Evolutionary conservation across 2,329 filamentous ascomycete genomes (phyloP).

Genomic region (Fusarium zealandicum): DNA sequence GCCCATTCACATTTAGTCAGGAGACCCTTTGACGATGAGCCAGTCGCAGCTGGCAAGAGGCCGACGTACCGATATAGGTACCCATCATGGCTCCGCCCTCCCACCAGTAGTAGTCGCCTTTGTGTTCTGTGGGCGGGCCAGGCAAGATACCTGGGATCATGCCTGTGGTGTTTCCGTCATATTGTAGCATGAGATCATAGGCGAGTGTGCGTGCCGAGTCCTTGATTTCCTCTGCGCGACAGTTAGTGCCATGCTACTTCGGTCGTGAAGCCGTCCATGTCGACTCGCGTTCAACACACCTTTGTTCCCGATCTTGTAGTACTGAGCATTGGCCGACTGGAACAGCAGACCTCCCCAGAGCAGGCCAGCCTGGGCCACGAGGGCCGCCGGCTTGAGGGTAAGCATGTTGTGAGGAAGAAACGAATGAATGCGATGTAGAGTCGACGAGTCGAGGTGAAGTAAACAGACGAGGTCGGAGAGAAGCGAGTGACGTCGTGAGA

Average conservation of each 20-base stretch:
- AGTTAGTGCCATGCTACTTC: not conserved
- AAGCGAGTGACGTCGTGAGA: constrained; percentile 32
- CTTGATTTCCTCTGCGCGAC: constrained; percentile 53
- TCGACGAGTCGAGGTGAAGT: not conserved
- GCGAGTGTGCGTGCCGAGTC: constrained; percentile 56
- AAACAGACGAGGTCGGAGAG: not conserved
- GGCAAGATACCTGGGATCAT: constrained; percentile 64
- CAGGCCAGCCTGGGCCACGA: constrained; percentile 21
- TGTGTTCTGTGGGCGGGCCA: constrained; percentile 56
- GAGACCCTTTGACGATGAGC: accelerated
- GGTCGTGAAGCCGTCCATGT: too few species aligned
- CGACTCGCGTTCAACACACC: constrained; percentile 30
- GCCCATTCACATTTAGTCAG: not conserved
- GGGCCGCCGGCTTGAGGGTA: not conserved
- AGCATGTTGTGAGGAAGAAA: constrained; percentile 6
- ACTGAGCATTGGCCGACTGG: constrained; percentile 34
- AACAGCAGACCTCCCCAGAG: constrained; percentile 26
- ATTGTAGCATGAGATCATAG: constrained; percentile 59
- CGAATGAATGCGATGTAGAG: not conserved
- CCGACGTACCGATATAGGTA: constrained; percentile 60
- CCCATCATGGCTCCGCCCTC: constrained; percentile 74
- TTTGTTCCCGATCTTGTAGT: constrained; percentile 44
- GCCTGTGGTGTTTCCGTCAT: constrained; percentile 59
- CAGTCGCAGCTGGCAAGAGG: too few species aligned
- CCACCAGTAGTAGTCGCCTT: constrained; percentile 76